Conservation (phyloP, 495 filamentous ascomycete species). For the Apiosordaria backusii region DNA sequence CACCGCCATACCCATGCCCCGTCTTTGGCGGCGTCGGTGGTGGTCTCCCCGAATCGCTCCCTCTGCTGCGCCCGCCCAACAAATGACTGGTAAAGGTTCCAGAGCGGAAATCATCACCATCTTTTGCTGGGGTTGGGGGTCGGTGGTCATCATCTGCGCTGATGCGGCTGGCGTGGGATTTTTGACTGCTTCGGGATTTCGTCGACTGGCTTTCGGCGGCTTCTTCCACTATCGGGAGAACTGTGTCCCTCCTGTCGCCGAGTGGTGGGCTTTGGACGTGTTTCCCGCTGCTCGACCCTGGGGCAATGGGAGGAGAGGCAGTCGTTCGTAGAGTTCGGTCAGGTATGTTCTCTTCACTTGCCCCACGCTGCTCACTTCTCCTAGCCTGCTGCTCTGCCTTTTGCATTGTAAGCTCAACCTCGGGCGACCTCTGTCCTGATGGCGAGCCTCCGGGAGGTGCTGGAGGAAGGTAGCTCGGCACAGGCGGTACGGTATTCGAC, state of each 20-base stretch:
- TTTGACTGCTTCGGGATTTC: slow-evolving; percentile 42
- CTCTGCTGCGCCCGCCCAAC: slow-evolving; percentile 18
- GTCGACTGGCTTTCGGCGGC: slow-evolving; percentile 75
- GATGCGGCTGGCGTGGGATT: slow-evolving; percentile 33
- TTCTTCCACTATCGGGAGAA: slow-evolving; percentile 92
- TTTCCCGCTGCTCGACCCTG: slow-evolving; percentile 40
- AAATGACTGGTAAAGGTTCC: not conserved
- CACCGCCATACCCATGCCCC: slow-evolving; percentile 26
- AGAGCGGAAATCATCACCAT: slow-evolving; percentile 30
- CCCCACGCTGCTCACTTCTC: slow-evolving; percentile 34
- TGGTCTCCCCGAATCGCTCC: slow-evolving; percentile 27
- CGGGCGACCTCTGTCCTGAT: slow-evolving; percentile 44
- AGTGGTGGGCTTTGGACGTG: slow-evolving; percentile 28
- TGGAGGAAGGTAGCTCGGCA: slow-evolving; percentile 44
- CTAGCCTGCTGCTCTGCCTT: slow-evolving; percentile 34
- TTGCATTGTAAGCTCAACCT: slow-evolving; percentile 34
- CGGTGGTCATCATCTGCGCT: slow-evolving; percentile 47
- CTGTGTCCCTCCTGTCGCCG: slow-evolving; percentile 53
- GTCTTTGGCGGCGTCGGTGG: slow-evolving; percentile 47
- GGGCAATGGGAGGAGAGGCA: slow-evolving; percentile 41
- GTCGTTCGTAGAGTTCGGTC: slow-evolving; percentile 48
- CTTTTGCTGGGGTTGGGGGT: slow-evolving; percentile 40
- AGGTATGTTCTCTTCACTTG: slow-evolving; percentile 49
- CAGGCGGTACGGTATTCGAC: slow-evolving; percentile 33
- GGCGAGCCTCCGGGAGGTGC: slow-evolving; percentile 43